phyloP scores from a whole-genome alignment of 2,329 filamentous ascomycete species.

The Westerdykella sp. region DNA sequence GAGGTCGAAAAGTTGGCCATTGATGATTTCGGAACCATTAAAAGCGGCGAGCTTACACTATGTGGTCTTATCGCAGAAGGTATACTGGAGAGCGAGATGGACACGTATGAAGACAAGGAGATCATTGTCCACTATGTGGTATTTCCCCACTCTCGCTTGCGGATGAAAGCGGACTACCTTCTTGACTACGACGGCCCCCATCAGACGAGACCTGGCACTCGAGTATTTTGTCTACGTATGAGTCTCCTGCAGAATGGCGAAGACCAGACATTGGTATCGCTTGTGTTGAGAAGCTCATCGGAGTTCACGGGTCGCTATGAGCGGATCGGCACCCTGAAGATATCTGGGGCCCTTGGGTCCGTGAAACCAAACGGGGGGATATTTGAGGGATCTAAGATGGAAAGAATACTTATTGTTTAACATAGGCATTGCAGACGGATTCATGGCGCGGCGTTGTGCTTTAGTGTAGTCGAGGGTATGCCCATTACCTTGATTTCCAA shows the following conservation, averaged over 20 bases:
- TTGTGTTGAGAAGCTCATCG: neutral
- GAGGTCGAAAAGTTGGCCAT: neutral
- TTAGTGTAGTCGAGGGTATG: too few species aligned
- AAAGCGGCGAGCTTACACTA: constrained; percentile 1
- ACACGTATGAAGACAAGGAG: neutral
- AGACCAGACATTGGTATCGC: neutral
- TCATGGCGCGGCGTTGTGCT: too few species aligned
- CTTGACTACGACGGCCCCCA: neutral
- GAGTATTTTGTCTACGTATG: constrained; percentile 1
- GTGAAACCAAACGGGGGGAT: neutral
- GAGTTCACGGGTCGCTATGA: neutral
- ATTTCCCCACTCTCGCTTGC: neutral
- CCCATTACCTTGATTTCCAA: too few species aligned
- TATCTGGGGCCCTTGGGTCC: neutral
- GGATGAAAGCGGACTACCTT: constrained; percentile 1
- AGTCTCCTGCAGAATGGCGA: neutral
- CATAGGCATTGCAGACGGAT: too few species aligned
- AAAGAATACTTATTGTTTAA: neutral
- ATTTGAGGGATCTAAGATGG: neutral
- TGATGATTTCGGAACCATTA: constrained; percentile 2
- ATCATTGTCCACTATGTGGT: neutral
- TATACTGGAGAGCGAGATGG: neutral
- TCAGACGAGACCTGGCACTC: neutral
- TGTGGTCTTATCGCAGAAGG: constrained; percentile 1
- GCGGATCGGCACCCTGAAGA: constrained; percentile 1